Conservation (phyloP, 768 basidiomycete genomes). For the Tremella mesenterica region DNA sequence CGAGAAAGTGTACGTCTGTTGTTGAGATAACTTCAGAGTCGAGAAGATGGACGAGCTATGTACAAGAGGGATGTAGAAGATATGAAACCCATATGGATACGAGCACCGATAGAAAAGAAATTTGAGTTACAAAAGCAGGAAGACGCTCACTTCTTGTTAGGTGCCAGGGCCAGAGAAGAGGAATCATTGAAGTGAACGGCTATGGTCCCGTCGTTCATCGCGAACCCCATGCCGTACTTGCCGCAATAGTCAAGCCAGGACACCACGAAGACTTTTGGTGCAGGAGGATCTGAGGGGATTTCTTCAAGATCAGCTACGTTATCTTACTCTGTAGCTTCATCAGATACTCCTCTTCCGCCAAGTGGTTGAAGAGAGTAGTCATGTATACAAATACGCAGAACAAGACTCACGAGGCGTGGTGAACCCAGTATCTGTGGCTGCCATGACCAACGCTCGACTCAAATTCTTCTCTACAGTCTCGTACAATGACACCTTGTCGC, state of each 20-base stretch:
- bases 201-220: conserved; percentile 86
- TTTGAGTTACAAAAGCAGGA: no score
- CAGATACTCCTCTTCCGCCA: no score
- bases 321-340: no score
- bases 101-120: not conserved
- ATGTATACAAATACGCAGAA: not conserved
- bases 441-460: conserved; percentile 9
- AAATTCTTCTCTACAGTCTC: conserved; percentile 20
- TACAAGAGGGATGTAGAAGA: no score
- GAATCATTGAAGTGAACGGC: conserved; percentile 97
- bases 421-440: conserved; percentile 12
- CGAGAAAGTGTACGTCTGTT: no score
- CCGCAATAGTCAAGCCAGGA: conserved; percentile 99
- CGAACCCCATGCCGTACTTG: conserved; percentile 99
- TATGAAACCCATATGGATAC: no score
- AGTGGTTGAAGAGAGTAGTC: no score
- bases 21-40: no score
- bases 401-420: conserved; percentile 22
- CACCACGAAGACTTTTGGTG: conserved; percentile 78
- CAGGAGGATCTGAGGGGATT: conserved; percentile 7
- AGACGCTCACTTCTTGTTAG: conserved; percentile 71
- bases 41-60: no score
- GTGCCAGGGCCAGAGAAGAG: conserved; percentile 70
- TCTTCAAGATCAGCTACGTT: no score
- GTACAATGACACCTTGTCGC: conserved; percentile 5